Percentiles rank a stretch among this genome's conserved stretches.
Evolutionary conservation across 805 yeast species (phyloP).

Genomic region (Monosporozyma aerobia): DNA sequence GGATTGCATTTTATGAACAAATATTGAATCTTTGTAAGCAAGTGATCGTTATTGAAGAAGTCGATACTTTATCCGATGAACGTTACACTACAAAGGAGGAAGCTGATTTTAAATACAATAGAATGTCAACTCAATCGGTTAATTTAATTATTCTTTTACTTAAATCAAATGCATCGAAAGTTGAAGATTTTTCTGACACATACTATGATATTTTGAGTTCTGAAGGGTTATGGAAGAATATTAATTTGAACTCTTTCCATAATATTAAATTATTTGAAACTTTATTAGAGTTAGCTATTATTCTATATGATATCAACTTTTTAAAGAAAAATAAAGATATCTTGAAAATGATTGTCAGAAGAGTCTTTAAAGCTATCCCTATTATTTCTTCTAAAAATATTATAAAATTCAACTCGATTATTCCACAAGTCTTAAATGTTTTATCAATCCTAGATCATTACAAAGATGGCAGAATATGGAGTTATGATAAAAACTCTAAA

Average conservation of each 20-base stretch:
- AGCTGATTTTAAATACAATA: slow-evolving; percentile 49
- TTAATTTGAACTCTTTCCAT: slow-evolving; percentile 29
- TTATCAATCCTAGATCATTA: slow-evolving; percentile 36
- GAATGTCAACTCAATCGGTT: slow-evolving; percentile 46
- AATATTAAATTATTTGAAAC: slow-evolving; percentile 37
- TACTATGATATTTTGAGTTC: slow-evolving; percentile 32
- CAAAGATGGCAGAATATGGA: slow-evolving; percentile 45
- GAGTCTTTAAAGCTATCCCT: slow-evolving; percentile 28
- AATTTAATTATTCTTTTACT: slow-evolving; percentile 35
- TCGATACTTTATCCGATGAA: slow-evolving; percentile 63
- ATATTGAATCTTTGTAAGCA: slow-evolving; percentile 48
- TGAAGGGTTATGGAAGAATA: slow-evolving; percentile 39
- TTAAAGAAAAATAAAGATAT: slow-evolving; percentile 17
- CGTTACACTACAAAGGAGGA: slow-evolving; percentile 61
- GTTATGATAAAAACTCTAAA: slow-evolving; percentile 39
- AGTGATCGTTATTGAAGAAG: slow-evolving; percentile 46
- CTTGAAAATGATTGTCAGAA: slow-evolving; percentile 28
- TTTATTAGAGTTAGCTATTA: slow-evolving; percentile 31
- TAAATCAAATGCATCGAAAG: slow-evolving; percentile 5
- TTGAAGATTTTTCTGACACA: slow-evolving; percentile 8
- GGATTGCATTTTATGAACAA: slow-evolving; percentile 49
- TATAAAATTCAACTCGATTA: slow-evolving; percentile 37
- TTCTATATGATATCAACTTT: slow-evolving; percentile 20
- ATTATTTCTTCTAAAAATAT: slow-evolving; percentile 29
- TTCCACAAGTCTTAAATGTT: slow-evolving; percentile 42